Percentiles rank a stretch among this genome's conserved stretches.
Conservation (phyloP, 1,139 yeast species). For the Pichia sp. region DNA sequence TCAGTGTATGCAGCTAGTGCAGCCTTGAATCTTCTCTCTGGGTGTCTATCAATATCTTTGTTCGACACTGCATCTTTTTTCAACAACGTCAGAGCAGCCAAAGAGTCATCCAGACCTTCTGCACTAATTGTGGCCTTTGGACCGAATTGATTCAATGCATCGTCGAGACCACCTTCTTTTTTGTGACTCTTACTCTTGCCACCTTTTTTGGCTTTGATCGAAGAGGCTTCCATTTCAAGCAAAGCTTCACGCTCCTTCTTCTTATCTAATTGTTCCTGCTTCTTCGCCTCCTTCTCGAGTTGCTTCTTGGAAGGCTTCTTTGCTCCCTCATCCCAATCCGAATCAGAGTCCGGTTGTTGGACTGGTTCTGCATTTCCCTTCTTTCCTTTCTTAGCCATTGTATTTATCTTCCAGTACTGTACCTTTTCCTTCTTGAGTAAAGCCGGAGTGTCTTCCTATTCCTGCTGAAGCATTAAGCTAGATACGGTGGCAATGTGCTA, state of each 20-base stretch:
- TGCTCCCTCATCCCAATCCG: constrained; percentile 68
- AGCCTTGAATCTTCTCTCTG: constrained; percentile 84
- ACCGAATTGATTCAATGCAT: constrained; percentile 31
- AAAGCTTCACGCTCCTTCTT: constrained; percentile 60
- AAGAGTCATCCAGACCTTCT: constrained; percentile 70
- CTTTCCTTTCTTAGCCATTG: constrained; percentile 51
- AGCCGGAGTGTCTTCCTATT: not conserved
- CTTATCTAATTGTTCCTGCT: constrained; percentile 60
- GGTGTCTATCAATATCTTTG: constrained; percentile 77
- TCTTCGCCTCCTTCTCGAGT: constrained; percentile 56
- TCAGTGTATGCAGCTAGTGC: constrained; percentile 73
- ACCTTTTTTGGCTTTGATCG: constrained; percentile 61
- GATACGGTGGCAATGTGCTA: not conserved
- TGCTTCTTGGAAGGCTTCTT: constrained; percentile 69
- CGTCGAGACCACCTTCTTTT: constrained; percentile 58
- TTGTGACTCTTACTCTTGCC: constrained; percentile 70
- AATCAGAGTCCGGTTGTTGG: constrained; percentile 42
- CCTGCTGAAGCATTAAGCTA: not conserved
- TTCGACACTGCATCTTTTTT: constrained; percentile 49
- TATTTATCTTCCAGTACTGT: not conserved
- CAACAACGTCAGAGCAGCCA: constrained; percentile 70
- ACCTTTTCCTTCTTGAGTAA: not conserved
- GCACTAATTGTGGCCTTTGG: constrained; percentile 50
- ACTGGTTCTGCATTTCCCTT: constrained; percentile 55
- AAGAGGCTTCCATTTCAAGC: constrained; percentile 52